A percentile compares a stretch with the other conserved stretches of the same genome.
phyloP scores from a whole-genome alignment of 225 moss, liverwort and hornwort species.

The Bryum argenteum region DNA sequence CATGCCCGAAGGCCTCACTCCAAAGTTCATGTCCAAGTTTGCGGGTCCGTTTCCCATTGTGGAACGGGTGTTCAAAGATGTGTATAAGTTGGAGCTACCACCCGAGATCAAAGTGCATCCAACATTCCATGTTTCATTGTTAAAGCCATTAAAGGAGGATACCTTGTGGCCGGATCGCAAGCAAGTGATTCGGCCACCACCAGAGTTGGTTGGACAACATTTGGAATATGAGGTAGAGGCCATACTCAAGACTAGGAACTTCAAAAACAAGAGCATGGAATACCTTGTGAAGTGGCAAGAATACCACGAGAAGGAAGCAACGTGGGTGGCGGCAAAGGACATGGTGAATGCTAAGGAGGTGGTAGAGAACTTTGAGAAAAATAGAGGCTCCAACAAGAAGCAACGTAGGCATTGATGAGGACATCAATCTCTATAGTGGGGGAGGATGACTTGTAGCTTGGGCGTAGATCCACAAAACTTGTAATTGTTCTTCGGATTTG shows the following conservation, averaged over 20 bases:
- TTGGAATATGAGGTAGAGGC: conserved; percentile 22
- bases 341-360: no score
- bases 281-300: conserved; percentile 21
- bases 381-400: no score
- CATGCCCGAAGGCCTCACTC: background rate
- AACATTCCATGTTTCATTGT: no score
- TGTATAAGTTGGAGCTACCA: conserved; percentile 15
- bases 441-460: background rate
- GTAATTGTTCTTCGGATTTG: background rate
- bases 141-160: no score
- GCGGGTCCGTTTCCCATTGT: background rate
- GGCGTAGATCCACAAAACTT: background rate
- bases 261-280: conserved; percentile 5
- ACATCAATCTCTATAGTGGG: background rate
- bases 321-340: no score
- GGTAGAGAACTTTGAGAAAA: no score
- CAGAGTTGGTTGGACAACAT: no score
- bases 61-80: background rate
- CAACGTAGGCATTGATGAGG: no score
- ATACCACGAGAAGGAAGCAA: no score
- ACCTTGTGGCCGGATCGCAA: no score
- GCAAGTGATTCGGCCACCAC: no score
- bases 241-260: conserved; percentile 24
- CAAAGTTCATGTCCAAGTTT: conserved; percentile 7
- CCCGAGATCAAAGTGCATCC: no score